These are phyloP conservation scores for Leavenworthia alabamica DNA, from an alignment of 345 rosid genomes.

Conservation along the genomic window DNA sequence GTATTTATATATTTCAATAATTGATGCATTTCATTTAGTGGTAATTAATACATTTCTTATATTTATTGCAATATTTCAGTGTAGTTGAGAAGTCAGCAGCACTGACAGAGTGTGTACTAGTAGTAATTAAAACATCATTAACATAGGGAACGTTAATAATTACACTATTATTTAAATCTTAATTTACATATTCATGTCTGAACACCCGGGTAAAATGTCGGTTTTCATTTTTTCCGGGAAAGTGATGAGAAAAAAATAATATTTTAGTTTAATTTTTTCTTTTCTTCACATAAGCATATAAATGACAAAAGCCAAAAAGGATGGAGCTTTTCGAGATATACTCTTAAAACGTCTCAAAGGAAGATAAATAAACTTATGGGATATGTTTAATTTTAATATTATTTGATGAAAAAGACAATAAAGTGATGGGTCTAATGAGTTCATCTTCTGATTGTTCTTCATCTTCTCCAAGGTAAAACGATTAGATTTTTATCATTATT, in stretches of 20 bases:
- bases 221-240: slow-evolving; percentile 19
- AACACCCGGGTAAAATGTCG: slow-evolving; percentile 28
- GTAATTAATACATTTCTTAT: background rate
- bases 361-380: slow-evolving; percentile 17
- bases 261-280: background rate
- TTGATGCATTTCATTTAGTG: background rate
- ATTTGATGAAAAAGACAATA: slow-evolving; percentile 10
- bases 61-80: background rate
- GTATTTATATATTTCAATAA: background rate
- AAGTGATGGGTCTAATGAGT: slow-evolving; percentile 21
- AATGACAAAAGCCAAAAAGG: slow-evolving; percentile 20
- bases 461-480: slow-evolving; percentile 21
- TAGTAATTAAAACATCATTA: background rate
- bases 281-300: slow-evolving; percentile 10
- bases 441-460: slow-evolving; percentile 18
- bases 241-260: background rate
- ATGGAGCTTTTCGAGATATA: slow-evolving; percentile 30
- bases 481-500: too few relatives aligned
- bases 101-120: background rate
- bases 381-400: background rate
- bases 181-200: slow-evolving; percentile 1
- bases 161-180: background rate
- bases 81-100: background rate
- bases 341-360: slow-evolving; percentile 21
- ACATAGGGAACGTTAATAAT: background rate